A percentile compares a stretch with the other conserved stretches of the same genome.
Conservation (phyloP, 306 rosid species). For the Cicer cuneatum region DNA sequence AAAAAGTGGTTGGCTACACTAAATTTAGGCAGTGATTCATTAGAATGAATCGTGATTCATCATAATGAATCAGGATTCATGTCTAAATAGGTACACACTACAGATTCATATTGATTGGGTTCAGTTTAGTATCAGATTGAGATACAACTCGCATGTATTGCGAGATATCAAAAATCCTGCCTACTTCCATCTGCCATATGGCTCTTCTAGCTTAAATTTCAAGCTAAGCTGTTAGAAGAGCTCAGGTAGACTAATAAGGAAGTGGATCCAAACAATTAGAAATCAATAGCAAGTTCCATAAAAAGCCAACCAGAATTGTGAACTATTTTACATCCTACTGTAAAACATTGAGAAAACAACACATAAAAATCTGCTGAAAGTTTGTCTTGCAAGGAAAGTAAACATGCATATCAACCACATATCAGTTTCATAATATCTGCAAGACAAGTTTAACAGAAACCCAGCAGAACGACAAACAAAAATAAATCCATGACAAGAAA, state of each 20-base stretch:
- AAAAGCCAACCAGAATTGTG: neutral
- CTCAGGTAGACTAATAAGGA: neutral
- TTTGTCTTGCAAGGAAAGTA: neutral
- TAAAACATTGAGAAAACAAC: neutral
- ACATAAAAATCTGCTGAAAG: neutral
- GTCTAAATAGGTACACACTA: no score
- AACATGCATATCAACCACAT: neutral
- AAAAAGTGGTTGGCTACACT: no score
- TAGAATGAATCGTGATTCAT: no score
- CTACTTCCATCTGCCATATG: neutral
- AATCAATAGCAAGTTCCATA: neutral
- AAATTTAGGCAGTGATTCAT: no score
- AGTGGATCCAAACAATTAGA: neutral
- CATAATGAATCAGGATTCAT: no score
- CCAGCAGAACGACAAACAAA: neutral
- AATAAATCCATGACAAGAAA: neutral
- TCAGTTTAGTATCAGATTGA: no score
- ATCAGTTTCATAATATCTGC: neutral
- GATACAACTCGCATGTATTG: no score
- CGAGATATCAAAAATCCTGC: no score
- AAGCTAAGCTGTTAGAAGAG: neutral
- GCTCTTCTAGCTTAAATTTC: conserved; percentile 12
- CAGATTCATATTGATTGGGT: no score
- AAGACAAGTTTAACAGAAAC: neutral
- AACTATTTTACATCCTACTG: conserved; percentile 5